Percentiles rank a stretch among this genome's conserved stretches.
These are phyloP conservation scores for Cystobasidium slooffiae DNA, from an alignment of 1,284 basidiomycete genomes.

Conservation along the genomic window DNA sequence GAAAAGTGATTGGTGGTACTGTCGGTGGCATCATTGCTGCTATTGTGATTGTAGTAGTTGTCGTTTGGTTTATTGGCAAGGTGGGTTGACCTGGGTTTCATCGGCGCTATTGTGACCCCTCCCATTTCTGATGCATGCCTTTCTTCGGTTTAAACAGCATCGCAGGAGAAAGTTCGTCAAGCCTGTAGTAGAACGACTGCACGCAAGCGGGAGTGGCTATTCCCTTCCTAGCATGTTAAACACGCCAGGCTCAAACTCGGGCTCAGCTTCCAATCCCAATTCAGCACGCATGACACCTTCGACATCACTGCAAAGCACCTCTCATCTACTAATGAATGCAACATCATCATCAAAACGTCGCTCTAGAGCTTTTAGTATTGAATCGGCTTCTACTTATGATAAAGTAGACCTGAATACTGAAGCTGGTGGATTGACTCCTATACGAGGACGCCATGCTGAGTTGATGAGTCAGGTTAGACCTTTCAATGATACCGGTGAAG, in stretches of 20 bases:
- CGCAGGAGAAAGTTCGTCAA: constrained; percentile 40
- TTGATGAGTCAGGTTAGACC: constrained; percentile 12
- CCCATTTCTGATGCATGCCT: background rate
- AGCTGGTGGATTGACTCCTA: background rate
- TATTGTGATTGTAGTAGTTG: constrained; percentile 21
- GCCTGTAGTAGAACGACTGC: constrained; percentile 40
- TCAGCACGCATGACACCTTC: background rate
- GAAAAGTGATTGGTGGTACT: constrained; percentile 32
- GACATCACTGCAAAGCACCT: background rate
- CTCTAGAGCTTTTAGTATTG: constrained; percentile 43
- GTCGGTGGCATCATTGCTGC: constrained; percentile 34
- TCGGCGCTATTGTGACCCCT: background rate
- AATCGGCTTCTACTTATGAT: constrained; percentile 37
- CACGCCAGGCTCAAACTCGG: background rate
- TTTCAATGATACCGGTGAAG: background rate
- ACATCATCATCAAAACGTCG: constrained; percentile 20
- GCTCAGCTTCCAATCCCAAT: background rate
- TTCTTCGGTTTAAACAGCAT: constrained; percentile 8
- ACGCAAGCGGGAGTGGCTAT: constrained; percentile 34
- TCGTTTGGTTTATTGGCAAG: constrained; percentile 41
- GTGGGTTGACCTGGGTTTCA: constrained; percentile 1
- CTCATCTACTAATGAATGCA: background rate
- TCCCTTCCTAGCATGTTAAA: constrained; percentile 32
- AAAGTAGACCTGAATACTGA: constrained; percentile 17
- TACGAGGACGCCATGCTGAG: background rate